Evolutionary conservation across 1,284 basidiomycete genomes (phyloP).

Genomic region (Trichosporon asahii): DNA sequence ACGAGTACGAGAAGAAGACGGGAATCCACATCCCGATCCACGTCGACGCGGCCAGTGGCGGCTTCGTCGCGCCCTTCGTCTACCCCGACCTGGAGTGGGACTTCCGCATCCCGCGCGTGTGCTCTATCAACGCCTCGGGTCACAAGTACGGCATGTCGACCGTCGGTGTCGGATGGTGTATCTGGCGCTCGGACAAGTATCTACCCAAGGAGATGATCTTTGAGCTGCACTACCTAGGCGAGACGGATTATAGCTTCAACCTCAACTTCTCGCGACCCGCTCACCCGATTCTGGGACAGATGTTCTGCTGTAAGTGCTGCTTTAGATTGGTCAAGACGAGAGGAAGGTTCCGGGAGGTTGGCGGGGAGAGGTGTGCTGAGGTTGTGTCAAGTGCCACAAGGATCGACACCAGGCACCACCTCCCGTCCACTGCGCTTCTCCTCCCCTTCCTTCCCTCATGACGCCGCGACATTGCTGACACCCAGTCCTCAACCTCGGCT

Average conservation of each 20-base stretch:
- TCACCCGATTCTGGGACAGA: constrained; percentile 84
- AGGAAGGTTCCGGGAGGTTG: not conserved
- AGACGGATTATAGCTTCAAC: constrained; percentile 71
- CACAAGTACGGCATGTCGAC: constrained; percentile 80
- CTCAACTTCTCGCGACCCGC: constrained; percentile 83
- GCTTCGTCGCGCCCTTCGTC: constrained; percentile 63
- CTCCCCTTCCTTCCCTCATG: not conserved
- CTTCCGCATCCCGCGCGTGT: constrained; percentile 80
- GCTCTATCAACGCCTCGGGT: constrained; percentile 63
- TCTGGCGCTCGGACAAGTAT: constrained; percentile 72
- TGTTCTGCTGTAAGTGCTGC: constrained; percentile 65
- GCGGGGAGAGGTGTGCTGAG: not conserved
- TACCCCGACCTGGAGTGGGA: constrained; percentile 76
- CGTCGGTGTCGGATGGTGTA: constrained; percentile 64
- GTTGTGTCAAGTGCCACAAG: not conserved
- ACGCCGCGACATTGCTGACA: not conserved
- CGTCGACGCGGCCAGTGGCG: constrained; percentile 62
- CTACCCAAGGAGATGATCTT: constrained; percentile 88
- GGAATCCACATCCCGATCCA: constrained; percentile 81
- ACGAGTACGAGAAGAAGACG: constrained; percentile 77
- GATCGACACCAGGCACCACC: not conserved
- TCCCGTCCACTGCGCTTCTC: not conserved
- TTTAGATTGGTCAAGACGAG: not conserved
- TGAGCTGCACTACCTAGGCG: constrained; percentile 72
- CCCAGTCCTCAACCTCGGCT: constrained; percentile 70